phyloP scores from a whole-genome alignment of 306 rosid species.

The Amphicarpaea edgeworthii region DNA sequence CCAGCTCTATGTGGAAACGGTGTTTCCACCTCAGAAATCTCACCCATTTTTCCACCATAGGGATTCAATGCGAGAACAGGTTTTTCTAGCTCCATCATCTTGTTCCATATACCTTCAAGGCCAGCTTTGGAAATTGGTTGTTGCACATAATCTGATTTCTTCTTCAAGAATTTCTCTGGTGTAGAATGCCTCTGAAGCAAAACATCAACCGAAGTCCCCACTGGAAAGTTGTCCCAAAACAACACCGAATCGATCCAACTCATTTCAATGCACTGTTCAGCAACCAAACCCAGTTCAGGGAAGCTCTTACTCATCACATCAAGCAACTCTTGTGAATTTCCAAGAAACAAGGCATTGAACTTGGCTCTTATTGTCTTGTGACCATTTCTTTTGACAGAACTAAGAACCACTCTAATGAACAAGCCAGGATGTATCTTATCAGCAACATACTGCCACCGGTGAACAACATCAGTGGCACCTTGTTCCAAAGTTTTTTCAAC shows the following conservation, averaged over 20 bases:
- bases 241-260: slow-evolving; percentile 12
- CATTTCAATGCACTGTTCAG: slow-evolving; percentile 9
- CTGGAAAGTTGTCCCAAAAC: slow-evolving; percentile 3
- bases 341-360: slow-evolving; percentile 5
- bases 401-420: neutral
- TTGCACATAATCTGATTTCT: slow-evolving; percentile 8
- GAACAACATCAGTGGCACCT: neutral
- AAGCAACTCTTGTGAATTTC: neutral
- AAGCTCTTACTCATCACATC: neutral
- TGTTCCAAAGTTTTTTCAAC: neutral
- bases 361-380: neutral
- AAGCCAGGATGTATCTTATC: neutral
- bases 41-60: slow-evolving; percentile 1
- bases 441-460: slow-evolving; percentile 3
- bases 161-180: neutral
- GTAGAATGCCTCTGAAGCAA: neutral
- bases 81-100: slow-evolving; percentile 6
- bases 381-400: neutral
- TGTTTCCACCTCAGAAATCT: neutral
- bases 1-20: slow-evolving; percentile 8
- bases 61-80: neutral
- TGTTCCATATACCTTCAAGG: neutral
- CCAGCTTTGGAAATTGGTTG: neutral
- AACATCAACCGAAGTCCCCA: neutral
- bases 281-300: slow-evolving; percentile 11